Conservation (phyloP, 2,329 filamentous ascomycete species). For the Trichoderma asperellum region DNA sequence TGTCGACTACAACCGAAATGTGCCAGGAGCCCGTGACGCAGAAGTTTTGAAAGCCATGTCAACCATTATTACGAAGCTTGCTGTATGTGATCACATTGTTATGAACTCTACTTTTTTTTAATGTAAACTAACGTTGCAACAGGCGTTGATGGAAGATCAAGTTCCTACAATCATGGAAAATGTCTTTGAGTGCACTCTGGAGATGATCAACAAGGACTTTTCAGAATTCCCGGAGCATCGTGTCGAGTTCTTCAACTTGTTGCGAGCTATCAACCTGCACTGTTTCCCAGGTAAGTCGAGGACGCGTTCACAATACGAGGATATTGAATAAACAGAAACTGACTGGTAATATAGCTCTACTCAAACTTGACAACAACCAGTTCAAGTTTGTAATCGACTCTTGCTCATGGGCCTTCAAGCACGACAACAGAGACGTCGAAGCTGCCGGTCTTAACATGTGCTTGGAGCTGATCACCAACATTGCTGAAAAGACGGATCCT, state of each 20-base stretch:
- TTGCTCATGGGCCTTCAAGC: constrained; percentile 99
- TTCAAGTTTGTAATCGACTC: constrained; percentile 99
- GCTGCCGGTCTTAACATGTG: constrained; percentile 97
- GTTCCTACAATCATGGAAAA: constrained; percentile 97
- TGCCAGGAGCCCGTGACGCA: constrained; percentile 91
- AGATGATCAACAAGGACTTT: constrained; percentile 99
- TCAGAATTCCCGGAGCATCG: constrained; percentile 98
- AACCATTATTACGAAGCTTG: constrained; percentile 93
- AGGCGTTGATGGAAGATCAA: constrained; percentile 97
- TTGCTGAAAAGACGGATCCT: constrained; percentile 87
- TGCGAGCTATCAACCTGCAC: constrained; percentile 93
- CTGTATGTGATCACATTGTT: constrained; percentile 67
- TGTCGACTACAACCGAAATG: constrained; percentile 95
- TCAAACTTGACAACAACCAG: constrained; percentile 92
- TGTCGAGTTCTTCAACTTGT: constrained; percentile 98
- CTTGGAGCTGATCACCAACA: constrained; percentile 94
- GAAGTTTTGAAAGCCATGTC: constrained; percentile 98
- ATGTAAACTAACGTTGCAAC: constrained; percentile 26
- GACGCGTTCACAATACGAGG: not conserved
- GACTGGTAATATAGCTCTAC: constrained; percentile 58
- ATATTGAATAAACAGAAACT: constrained; percentile 15
- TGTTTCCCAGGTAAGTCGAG: constrained; percentile 76
- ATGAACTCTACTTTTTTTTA: not conserved
- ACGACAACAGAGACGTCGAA: constrained; percentile 98
- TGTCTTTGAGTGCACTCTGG: constrained; percentile 95